These are phyloP conservation scores for Ganoderma sinense DNA, from an alignment of 1,284 basidiomycete species.

Conservation along the genomic window DNA sequence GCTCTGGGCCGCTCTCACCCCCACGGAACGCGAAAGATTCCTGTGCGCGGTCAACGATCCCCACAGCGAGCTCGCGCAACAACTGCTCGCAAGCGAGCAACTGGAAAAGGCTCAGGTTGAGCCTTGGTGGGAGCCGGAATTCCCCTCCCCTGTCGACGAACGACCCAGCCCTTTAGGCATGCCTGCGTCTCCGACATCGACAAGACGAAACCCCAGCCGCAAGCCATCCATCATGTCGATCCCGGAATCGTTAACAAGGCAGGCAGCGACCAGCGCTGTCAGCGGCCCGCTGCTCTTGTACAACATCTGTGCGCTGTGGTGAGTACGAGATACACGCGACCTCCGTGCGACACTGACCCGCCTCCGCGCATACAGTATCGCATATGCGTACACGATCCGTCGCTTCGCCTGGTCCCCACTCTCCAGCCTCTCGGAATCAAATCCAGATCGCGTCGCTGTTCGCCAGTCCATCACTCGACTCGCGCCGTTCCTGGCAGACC, in stretches of 20 bases:
- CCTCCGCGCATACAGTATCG: slow-evolving; percentile 51
- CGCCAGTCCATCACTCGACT: slow-evolving; percentile 55
- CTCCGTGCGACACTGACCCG: background rate
- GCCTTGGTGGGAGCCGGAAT: slow-evolving; percentile 38
- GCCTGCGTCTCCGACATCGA: background rate
- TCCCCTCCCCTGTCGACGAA: background rate
- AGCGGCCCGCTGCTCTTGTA: slow-evolving; percentile 59
- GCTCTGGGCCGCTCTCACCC: slow-evolving; percentile 70
- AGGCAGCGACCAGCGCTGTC: slow-evolving; percentile 36
- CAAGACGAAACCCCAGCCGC: slow-evolving; percentile 41
- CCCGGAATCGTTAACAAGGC: slow-evolving; percentile 55
- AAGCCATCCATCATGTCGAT: slow-evolving; percentile 56
- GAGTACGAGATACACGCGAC: slow-evolving; percentile 37
- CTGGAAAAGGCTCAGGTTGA: slow-evolving; percentile 42
- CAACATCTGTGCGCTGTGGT: slow-evolving; percentile 74
- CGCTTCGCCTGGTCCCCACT: slow-evolving; percentile 66
- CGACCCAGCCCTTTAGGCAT: background rate
- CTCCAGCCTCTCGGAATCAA: slow-evolving; percentile 43
- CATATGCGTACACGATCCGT: slow-evolving; percentile 71
- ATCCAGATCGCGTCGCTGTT: slow-evolving; percentile 54
- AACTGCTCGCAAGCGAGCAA: slow-evolving; percentile 66
- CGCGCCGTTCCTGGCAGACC: slow-evolving; percentile 69
- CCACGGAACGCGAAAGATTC: slow-evolving; percentile 67
- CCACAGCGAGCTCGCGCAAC: slow-evolving; percentile 58
- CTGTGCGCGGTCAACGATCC: slow-evolving; percentile 65